These are phyloP conservation scores for Scalesia atractyloides DNA, from an alignment of 129 eudicot genomes.

Conservation along the genomic window DNA sequence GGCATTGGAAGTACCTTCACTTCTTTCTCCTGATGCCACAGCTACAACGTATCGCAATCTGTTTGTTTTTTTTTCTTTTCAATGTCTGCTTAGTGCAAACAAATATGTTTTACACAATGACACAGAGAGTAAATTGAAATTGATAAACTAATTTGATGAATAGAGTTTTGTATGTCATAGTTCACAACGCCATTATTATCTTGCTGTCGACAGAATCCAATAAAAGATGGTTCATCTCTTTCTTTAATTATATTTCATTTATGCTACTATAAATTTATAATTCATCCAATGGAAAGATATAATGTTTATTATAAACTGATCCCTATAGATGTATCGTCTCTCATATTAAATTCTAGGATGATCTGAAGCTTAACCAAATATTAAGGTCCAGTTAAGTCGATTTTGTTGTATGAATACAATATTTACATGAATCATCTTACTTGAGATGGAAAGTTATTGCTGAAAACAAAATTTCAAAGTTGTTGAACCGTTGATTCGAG, in stretches of 20 bases:
- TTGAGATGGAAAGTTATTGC: too few species aligned
- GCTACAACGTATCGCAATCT: slow-evolving; percentile 36
- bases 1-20: slow-evolving; percentile 45
- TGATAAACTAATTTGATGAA: background rate
- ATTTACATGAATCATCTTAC: too few species aligned
- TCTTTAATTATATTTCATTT: background rate
- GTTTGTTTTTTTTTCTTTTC: background rate
- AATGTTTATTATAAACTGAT: background rate
- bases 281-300: too few species aligned
- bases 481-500: background rate
- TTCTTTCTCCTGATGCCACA: slow-evolving; percentile 41
- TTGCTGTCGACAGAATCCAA: slow-evolving; percentile 87
- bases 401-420: too few species aligned
- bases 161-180: slow-evolving; percentile 44
- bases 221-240: slow-evolving; percentile 68
- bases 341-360: background rate
- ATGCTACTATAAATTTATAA: background rate
- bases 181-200: slow-evolving; percentile 87
- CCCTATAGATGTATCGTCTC: background rate
- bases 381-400: too few species aligned
- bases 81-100: background rate
- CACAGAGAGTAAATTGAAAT: background rate
- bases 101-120: background rate
- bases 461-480: background rate
- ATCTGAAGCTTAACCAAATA: too few species aligned